Evolutionary conservation across 2,329 filamentous ascomycete species (phyloP).

Genomic region (Bipolaris bicolor): DNA sequence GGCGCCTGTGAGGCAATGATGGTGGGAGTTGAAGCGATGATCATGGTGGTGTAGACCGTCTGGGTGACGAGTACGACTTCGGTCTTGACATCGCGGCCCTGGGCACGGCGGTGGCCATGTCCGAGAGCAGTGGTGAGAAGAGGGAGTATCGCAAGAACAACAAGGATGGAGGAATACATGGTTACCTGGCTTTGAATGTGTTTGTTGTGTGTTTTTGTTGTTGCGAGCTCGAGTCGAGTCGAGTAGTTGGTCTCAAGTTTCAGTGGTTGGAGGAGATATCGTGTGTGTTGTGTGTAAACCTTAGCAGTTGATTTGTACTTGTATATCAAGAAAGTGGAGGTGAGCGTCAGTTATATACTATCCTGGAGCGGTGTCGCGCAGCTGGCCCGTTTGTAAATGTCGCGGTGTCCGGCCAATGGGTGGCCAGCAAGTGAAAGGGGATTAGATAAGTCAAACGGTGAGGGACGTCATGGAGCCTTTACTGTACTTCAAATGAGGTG

Average conservation of each 20-base stretch:
- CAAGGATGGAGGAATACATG: neutral
- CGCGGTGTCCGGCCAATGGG: conserved; percentile 1
- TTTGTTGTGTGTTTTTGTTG: neutral
- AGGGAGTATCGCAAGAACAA: neutral
- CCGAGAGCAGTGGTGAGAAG: conserved; percentile 1
- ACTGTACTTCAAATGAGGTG: neutral
- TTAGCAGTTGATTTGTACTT: too few species aligned
- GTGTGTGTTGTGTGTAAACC: too few species aligned
- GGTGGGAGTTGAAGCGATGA: neutral
- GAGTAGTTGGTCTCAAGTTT: neutral
- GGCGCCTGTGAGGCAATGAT: neutral
- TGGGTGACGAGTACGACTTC: conserved; percentile 19
- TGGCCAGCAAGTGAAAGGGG: neutral
- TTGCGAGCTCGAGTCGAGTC: neutral
- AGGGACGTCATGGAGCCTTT: neutral
- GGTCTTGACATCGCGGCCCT: conserved; percentile 6
- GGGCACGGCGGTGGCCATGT: neutral
- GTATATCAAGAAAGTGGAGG: neutral
- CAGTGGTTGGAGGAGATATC: too few species aligned
- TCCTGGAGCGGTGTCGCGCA: conserved; percentile 2
- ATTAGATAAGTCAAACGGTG: neutral
- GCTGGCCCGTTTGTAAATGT: neutral
- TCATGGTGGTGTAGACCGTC: conserved; percentile 15
- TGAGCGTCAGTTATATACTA: conserved; percentile 8
- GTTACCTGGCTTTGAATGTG: neutral